Base-by-base conservation (phyloP, 2,329 filamentous ascomycete genomes). In the Penicillium thymicola region DNA sequence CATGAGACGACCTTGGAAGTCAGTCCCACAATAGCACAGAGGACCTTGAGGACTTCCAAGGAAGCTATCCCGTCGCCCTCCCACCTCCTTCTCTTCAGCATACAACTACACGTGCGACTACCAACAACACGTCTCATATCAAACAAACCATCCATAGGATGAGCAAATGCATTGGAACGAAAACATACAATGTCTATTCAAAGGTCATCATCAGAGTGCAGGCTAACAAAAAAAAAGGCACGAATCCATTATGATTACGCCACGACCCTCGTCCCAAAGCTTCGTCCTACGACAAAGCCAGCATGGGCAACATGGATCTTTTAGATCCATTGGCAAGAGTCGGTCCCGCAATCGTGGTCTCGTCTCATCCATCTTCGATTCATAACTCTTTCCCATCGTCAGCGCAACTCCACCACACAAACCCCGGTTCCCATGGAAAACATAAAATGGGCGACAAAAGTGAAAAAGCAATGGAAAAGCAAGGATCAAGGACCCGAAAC, bases 131-230 rank as follows among this genome's bases (percentile, higher is more conserved):
- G 3, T 34, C 30, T 32, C 36, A 36, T 32, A 28, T 28, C 21
- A 49, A 11, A 34, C 6, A 57, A 34, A 25, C 18, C 51, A 36
- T 46, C 37, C 28, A 52, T 49, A 55, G 41, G 54, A 55, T 50
- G 47, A 58, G 56, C 44, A 59, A 51, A 66, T 65, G 61, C 56
- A 64, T 66, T 66, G 42, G 50, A 55, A 30, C 51, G 41, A 47
- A 60, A 64, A 62, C 51, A 59, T 59, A 56, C 54, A 62, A 64
- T 58, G 64, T 66, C 64, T 66, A 66, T 66, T 61, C 57, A 57
- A 57, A 57, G 56, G 40, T 65, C 59, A 64, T 66, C 61, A 65
- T 65, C 62, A 65, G 28, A 50, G 64, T 62, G 64, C 62, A 60
- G 56, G 64, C 61, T 60, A 62, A 55, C 53, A 59, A 61, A 55